These are phyloP conservation scores for Echites panduratus DNA, from an alignment of 257 asterid species.

Conservation along the genomic window DNA sequence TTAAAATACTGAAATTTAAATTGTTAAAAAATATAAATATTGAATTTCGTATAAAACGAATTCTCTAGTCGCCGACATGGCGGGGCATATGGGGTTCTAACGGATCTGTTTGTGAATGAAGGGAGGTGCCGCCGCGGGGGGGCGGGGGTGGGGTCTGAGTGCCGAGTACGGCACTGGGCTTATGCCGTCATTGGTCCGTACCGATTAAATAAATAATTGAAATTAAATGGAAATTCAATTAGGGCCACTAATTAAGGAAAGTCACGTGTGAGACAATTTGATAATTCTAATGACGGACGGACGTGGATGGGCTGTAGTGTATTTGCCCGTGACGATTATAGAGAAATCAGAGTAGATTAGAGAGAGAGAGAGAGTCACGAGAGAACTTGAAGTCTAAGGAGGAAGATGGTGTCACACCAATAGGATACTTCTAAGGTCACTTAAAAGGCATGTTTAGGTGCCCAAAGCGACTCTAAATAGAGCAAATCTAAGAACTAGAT, in stretches of 20 bases:
- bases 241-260: constrained; percentile 33
- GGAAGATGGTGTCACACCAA: constrained; percentile 24
- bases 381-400: not conserved
- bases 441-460: not conserved
- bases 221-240: constrained; percentile 12
- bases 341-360: not conserved
- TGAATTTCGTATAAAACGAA: too few species aligned
- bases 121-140: not conserved
- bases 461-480: not conserved
- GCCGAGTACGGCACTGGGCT: constrained; percentile 18
- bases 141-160: not conserved
- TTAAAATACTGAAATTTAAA: too few species aligned
- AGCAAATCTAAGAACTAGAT: not conserved
- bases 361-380: constrained; percentile 8
- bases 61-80: too few species aligned
- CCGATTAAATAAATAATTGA: constrained; percentile 11
- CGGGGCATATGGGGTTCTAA: not conserved
- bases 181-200: constrained; percentile 22
- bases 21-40: too few species aligned
- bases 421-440: constrained; percentile 8
- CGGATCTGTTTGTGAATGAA: not conserved
- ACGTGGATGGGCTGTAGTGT: not conserved
- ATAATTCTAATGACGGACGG: constrained; percentile 1
- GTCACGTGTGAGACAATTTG: constrained; percentile 30
- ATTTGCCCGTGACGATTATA: constrained; percentile 24